Evolutionary conservation across 2,329 filamentous ascomycete species (phyloP).

Genomic region (Huntiella moniliformis): DNA sequence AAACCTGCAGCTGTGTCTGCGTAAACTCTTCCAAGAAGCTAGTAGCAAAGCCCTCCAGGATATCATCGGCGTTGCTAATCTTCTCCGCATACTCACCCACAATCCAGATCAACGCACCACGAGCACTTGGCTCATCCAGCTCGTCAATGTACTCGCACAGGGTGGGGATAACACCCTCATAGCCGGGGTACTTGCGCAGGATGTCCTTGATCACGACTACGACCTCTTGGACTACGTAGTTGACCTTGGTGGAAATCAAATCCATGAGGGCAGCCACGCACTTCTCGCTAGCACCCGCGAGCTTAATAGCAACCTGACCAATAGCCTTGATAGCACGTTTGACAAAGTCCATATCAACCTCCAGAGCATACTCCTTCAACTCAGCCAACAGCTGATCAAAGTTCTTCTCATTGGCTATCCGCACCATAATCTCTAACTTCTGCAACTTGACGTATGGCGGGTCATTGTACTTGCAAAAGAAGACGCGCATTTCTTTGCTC

Average conservation of each 20-base stretch:
- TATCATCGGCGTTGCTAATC: slow-evolving; percentile 96
- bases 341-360: slow-evolving; percentile 99
- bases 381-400: slow-evolving; percentile 88
- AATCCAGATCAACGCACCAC: slow-evolving; percentile 92
- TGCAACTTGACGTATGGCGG: slow-evolving; percentile 94
- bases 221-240: slow-evolving; percentile 96
- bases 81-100: slow-evolving; percentile 98
- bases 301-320: slow-evolving; percentile 96
- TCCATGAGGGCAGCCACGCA: slow-evolving; percentile 89
- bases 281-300: slow-evolving; percentile 83
- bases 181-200: slow-evolving; percentile 89
- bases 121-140: slow-evolving; percentile 78
- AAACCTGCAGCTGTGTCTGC: slow-evolving; percentile 94
- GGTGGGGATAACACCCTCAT: slow-evolving; percentile 92
- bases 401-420: slow-evolving; percentile 94
- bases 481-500: slow-evolving; percentile 91
- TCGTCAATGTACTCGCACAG: slow-evolving; percentile 95
- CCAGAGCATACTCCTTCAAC: slow-evolving; percentile 89
- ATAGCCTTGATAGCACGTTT: slow-evolving; percentile 87
- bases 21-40: slow-evolving; percentile 93
- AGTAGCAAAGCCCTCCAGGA: slow-evolving; percentile 78
- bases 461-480: slow-evolving; percentile 99
- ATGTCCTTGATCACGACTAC: slow-evolving; percentile 99
- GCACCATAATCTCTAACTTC: slow-evolving; percentile 97
- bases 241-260: slow-evolving; percentile 91